A percentile compares a stretch with the other conserved stretches of the same genome.
Conservation (phyloP, 2,329 filamentous ascomycete genomes). For the Coniella vitis region DNA sequence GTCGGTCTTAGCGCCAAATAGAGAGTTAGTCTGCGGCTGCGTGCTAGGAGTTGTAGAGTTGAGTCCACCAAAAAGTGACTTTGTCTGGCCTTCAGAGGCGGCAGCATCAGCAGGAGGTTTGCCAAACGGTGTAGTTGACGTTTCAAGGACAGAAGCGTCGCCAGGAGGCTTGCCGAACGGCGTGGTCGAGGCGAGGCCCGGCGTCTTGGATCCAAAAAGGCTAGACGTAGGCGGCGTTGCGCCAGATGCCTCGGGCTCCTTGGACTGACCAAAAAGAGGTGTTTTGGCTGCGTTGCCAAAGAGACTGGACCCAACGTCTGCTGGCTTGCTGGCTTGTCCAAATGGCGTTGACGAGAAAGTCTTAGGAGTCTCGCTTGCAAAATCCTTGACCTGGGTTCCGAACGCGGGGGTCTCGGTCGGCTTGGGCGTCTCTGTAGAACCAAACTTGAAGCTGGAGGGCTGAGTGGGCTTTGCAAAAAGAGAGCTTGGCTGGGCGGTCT, state of each 20-base stretch:
- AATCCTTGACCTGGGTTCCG: slow-evolving; percentile 18
- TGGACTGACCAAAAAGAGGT: slow-evolving; percentile 12
- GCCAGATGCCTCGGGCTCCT: slow-evolving; percentile 21
- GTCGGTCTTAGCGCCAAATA: slow-evolving; percentile 17
- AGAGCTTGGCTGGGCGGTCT: slow-evolving; percentile 25
- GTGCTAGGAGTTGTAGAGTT: slow-evolving; percentile 1
- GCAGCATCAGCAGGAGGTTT: slow-evolving; percentile 26
- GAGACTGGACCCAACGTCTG: slow-evolving; percentile 9
- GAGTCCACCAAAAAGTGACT: slow-evolving; percentile 28
- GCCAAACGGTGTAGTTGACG: slow-evolving; percentile 6
- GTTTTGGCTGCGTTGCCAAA: slow-evolving; percentile 16
- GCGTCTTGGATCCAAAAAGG: slow-evolving; percentile 11
- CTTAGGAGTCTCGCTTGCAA: slow-evolving; percentile 11
- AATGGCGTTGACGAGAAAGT: slow-evolving; percentile 13
- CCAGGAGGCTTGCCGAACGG: slow-evolving; percentile 23
- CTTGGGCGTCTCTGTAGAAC: neutral
- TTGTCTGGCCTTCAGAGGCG: slow-evolving; percentile 22
- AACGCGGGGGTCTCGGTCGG: slow-evolving; percentile 3
- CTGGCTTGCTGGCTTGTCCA: slow-evolving; percentile 10
- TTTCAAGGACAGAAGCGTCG: slow-evolving; percentile 19
- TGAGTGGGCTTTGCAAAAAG: slow-evolving; percentile 26
- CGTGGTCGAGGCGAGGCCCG: slow-evolving; percentile 8
- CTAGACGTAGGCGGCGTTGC: slow-evolving; percentile 15
- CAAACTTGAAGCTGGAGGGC: neutral
- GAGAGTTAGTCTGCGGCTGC: slow-evolving; percentile 23